These are phyloP conservation scores for Plenodomus biglobosus DNA, from an alignment of 2,329 filamentous ascomycete species.

Conservation along the genomic window DNA sequence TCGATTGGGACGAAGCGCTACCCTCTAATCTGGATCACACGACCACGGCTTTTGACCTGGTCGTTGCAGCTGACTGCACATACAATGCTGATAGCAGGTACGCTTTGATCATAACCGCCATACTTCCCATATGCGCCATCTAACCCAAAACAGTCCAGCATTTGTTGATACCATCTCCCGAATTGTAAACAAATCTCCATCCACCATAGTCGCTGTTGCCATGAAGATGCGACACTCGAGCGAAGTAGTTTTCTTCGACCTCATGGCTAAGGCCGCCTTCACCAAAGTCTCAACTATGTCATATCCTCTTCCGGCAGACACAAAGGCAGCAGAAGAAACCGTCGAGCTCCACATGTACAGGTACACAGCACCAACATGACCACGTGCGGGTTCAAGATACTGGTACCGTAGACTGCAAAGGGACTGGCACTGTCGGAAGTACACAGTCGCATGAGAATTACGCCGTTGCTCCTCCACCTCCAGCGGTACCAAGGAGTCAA, in stretches of 20 bases:
- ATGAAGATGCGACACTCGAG: slow-evolving; percentile 69
- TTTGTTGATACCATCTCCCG: slow-evolving; percentile 60
- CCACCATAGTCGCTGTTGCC: slow-evolving; percentile 59
- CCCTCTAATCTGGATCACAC: slow-evolving; percentile 27
- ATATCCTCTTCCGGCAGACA: slow-evolving; percentile 33
- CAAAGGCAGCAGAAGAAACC: slow-evolving; percentile 25
- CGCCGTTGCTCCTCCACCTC: too few relatives aligned
- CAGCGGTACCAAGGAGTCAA: too few relatives aligned
- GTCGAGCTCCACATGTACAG: slow-evolving; percentile 29
- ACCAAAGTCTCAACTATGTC: slow-evolving; percentile 10
- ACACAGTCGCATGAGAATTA: too few relatives aligned
- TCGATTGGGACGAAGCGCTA: slow-evolving; percentile 65
- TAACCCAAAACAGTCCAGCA: slow-evolving; percentile 51
- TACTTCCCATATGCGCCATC: not conserved
- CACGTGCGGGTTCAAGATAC: too few relatives aligned
- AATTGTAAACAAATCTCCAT: slow-evolving; percentile 53
- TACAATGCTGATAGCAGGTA: slow-evolving; percentile 66
- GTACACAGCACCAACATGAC: not conserved
- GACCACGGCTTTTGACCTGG: slow-evolving; percentile 54
- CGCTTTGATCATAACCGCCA: not conserved
- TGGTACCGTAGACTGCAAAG: too few relatives aligned
- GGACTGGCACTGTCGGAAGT: too few relatives aligned
- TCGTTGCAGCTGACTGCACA: slow-evolving; percentile 70
- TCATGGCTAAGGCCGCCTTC: slow-evolving; percentile 46
- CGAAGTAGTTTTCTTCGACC: slow-evolving; percentile 66